Evolutionary conservation across 148 eudicot species (phyloP).

Genomic region (Amaranthus palmeri): DNA sequence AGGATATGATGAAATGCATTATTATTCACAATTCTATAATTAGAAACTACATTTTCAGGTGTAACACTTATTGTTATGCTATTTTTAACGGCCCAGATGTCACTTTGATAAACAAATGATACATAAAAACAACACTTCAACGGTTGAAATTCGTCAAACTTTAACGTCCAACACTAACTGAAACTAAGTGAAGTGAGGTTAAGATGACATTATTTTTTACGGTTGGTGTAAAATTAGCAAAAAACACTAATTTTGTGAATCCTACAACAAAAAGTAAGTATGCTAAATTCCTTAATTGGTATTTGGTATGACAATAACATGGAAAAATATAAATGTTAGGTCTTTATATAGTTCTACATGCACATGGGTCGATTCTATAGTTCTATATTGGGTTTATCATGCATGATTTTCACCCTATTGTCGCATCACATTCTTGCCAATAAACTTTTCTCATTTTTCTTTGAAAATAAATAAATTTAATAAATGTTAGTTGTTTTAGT

Average conservation of each 20-base stretch:
- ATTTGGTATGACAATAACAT: not conserved
- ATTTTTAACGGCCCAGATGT: slow-evolving; percentile 20
- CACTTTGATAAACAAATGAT: not conserved
- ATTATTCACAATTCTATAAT: slow-evolving; percentile 5
- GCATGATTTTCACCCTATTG: slow-evolving; percentile 13
- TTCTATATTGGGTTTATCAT: slow-evolving; percentile 1
- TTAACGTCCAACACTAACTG: slow-evolving; percentile 7
- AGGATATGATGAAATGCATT: slow-evolving; percentile 17
- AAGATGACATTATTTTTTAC: slow-evolving; percentile 11
- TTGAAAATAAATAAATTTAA: not conserved
- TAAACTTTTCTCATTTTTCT: not conserved
- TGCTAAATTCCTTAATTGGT: not conserved
- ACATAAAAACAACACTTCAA: slow-evolving; percentile 2
- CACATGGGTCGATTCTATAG: slow-evolving; percentile 22
- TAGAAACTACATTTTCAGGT: slow-evolving; percentile 21
- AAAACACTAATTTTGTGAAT: slow-evolving; percentile 10
- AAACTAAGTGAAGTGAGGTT: slow-evolving; percentile 10
- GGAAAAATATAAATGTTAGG: not conserved
- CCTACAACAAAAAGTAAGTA: not conserved
- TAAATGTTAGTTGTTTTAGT: not conserved
- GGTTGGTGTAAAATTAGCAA: not conserved
- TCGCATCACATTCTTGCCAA: slow-evolving; percentile 21
- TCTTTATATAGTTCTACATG: slow-evolving; percentile 15
- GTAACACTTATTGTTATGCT: slow-evolving; percentile 3
- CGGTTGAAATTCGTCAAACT: slow-evolving; percentile 9